A percentile compares a stretch with the other conserved stretches of the same genome.
These are phyloP conservation scores for Penicillium steckii DNA, from an alignment of 495 filamentous ascomycete species.

Conservation along the genomic window DNA sequence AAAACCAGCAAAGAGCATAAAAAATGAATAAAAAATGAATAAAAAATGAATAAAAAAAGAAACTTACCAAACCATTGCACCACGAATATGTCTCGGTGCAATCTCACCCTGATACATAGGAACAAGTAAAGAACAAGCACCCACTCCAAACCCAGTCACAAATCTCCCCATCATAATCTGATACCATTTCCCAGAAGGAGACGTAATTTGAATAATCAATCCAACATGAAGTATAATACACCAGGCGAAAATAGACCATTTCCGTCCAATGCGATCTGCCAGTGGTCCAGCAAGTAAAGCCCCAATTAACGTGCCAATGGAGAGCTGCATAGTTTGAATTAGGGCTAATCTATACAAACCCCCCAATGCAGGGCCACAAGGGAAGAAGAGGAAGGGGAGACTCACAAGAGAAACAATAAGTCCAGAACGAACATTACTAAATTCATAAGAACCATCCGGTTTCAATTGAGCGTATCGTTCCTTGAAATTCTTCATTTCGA, in stretches of 20 bases:
- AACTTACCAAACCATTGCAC: conserved; percentile 57
- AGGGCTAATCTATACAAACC: background rate
- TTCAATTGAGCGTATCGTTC: conserved; percentile 39
- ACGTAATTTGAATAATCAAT: conserved; percentile 61
- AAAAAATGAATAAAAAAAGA: background rate
- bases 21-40: too few relatives aligned
- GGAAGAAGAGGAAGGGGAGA: background rate
- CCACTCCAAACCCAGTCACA: conserved; percentile 64
- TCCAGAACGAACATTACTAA: conserved; percentile 50
- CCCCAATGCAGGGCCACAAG: too few relatives aligned
- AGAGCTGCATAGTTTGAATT: conserved; percentile 32
- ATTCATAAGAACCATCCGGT: conserved; percentile 31
- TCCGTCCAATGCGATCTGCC: conserved; percentile 48
- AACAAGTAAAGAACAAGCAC: conserved; percentile 63
- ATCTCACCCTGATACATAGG: conserved; percentile 69
- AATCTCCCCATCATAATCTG: conserved; percentile 50
- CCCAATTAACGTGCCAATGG: conserved; percentile 65
- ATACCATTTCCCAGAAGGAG: conserved; percentile 47
- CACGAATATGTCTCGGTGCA: conserved; percentile 60
- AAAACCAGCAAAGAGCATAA: too few relatives aligned
- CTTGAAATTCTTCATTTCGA: conserved; percentile 57
- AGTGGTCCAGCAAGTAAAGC: conserved; percentile 55
- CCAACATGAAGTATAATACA: conserved; percentile 63
- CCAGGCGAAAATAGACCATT: conserved; percentile 48
- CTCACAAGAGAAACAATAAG: conserved; percentile 50